Evolutionary conservation across 75 land plant genomes (phyloP), one percentile per base, ranked within the genome.

Genomic region (Pinus taeda): DNA sequence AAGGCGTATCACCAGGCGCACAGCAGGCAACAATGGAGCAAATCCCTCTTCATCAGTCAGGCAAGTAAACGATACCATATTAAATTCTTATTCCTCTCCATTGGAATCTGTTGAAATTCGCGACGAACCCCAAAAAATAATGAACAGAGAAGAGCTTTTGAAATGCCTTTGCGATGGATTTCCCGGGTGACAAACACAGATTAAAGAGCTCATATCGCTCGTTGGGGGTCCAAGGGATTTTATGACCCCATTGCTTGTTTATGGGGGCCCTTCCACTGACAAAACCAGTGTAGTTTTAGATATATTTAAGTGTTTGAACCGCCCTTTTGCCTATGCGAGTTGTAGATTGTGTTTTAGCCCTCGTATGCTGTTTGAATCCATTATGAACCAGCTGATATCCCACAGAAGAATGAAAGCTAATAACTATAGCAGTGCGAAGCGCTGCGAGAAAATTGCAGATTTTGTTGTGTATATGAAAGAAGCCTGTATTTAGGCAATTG

Each of bases 261-360:
- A 92, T 64, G 99, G 99, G 56, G 87, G 89, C 4, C 65, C 89
- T 60, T 87, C 93, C 3, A 89, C 90, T 36, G 99, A 97, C 15
- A 96, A 96, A 74, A 92, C 99, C 24, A 85, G 87, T 70, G 70
- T 89, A 15, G 66, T 90, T 59, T 81, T 88, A 36, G 85, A 89
- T 57, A 39, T 80, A 8, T 85, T 96, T 58, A 77, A 74, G 75
- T 86, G 86, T 63, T 77, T 96, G 58, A 81, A 81, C 15, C 83
- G 97, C n/a, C 95, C 93, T 14, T 92, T 90, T 78, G 93, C 93
- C 22, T 96, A 94, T 75, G 77, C 83, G 3, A 92, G 95, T 77
- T 94, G 93, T 61, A 70, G 87, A 17, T 84, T 93, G 0, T 90
- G 91, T 57, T 86, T 93, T 75, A 83, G 58, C 75, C 86, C 93